phyloP scores from a whole-genome alignment of 805 yeast genomes.

The Wickerhamomyces canadensis region DNA sequence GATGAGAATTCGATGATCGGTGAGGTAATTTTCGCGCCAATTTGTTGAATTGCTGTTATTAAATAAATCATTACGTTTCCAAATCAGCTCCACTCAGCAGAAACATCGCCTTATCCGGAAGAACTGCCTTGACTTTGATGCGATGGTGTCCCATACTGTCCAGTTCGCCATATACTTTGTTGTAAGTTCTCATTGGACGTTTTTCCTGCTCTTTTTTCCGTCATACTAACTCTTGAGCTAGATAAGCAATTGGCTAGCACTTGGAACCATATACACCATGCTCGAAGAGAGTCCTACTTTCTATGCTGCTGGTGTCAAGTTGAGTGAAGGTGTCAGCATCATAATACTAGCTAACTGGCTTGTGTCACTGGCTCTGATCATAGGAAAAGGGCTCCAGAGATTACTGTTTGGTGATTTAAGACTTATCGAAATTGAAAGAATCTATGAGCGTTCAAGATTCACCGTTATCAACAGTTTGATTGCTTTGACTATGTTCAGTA shows the following conservation, averaged over 20 bases:
- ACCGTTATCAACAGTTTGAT: slow-evolving; percentile 59
- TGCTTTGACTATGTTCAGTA: slow-evolving; percentile 48
- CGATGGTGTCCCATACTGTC: slow-evolving; percentile 8
- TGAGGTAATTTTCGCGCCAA: too few species aligned
- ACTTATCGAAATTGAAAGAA: slow-evolving; percentile 69
- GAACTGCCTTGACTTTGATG: too few species aligned
- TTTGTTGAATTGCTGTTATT: too few species aligned
- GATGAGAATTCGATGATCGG: too few species aligned
- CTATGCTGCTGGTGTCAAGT: slow-evolving; percentile 38
- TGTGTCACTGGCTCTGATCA: slow-evolving; percentile 28
- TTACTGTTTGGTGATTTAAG: slow-evolving; percentile 72
- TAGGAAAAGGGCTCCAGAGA: slow-evolving; percentile 45
- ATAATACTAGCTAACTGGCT: slow-evolving; percentile 40
- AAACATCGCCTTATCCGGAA: too few species aligned
- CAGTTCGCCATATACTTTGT: slow-evolving; percentile 15
- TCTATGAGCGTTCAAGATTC: slow-evolving; percentile 58
- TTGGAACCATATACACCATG: slow-evolving; percentile 31
- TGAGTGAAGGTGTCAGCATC: slow-evolving; percentile 44
- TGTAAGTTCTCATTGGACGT: slow-evolving; percentile 3
- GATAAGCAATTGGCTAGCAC: slow-evolving; percentile 33
- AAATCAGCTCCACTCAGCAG: neutral
- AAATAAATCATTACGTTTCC: neutral
- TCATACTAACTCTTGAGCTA: slow-evolving; percentile 7
- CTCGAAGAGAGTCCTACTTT: slow-evolving; percentile 39
- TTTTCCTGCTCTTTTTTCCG: too few species aligned